Conservation (phyloP, 352 stramenopile genomes). For the Phytophthora quininea region DNA sequence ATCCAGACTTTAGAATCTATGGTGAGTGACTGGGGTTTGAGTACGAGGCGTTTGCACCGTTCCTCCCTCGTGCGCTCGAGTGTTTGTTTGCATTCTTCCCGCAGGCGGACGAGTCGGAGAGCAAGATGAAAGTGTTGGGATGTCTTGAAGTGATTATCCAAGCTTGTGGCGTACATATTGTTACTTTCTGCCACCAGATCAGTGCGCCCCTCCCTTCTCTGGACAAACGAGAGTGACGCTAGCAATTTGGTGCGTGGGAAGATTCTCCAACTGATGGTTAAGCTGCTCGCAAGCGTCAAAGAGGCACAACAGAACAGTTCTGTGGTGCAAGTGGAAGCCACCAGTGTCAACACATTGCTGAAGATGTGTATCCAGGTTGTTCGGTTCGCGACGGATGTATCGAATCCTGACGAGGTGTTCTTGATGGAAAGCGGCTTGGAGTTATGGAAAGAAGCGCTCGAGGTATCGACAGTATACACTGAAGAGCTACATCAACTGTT, state of each 20-base stretch:
- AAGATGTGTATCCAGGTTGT: slow-evolving; percentile 78
- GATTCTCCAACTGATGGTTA: slow-evolving; percentile 78
- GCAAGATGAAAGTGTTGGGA: slow-evolving; percentile 78
- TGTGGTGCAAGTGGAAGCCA: slow-evolving; percentile 12
- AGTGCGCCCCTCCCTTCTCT: slow-evolving; percentile 70
- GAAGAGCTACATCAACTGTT: slow-evolving; percentile 77
- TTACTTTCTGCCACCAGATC: slow-evolving; percentile 65
- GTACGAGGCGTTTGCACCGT: slow-evolving; percentile 68
- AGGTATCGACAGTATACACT: slow-evolving; percentile 57
- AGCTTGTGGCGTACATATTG: slow-evolving; percentile 56
- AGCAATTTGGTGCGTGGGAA: slow-evolving; percentile 84
- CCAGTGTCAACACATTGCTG: slow-evolving; percentile 50
- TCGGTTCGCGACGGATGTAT: slow-evolving; percentile 72
- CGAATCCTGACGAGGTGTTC: slow-evolving; percentile 85
- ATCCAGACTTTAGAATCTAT: slow-evolving; percentile 84
- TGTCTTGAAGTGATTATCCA: slow-evolving; percentile 80
- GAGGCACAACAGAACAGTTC: slow-evolving; percentile 32
- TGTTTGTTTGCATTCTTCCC: slow-evolving; percentile 78
- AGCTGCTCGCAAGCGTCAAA: slow-evolving; percentile 66
- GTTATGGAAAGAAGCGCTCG: slow-evolving; percentile 68
- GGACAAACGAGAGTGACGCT: slow-evolving; percentile 69
- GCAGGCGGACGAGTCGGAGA: slow-evolving; percentile 65
- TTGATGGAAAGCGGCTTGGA: slow-evolving; percentile 85
- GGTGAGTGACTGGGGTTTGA: slow-evolving; percentile 86
- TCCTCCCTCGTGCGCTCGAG: slow-evolving; percentile 61